Evolutionary conservation across 352 stramenopile species (phyloP).

Genomic region (Globisporangium yorkense): DNA sequence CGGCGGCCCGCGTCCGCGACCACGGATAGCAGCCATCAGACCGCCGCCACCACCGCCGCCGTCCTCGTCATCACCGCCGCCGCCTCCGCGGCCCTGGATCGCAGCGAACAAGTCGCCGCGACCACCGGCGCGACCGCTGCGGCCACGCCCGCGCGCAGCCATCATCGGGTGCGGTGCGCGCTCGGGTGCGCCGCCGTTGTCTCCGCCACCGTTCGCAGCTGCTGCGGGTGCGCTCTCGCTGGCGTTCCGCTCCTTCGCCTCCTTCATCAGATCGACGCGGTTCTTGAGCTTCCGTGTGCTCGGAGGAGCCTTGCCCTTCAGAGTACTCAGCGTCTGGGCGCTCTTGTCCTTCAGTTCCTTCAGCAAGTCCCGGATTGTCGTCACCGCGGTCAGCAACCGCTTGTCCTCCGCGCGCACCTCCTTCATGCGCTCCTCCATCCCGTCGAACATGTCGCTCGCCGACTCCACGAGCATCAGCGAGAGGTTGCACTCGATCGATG

Average conservation of each 20-base stretch:
- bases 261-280: conserved; percentile 72
- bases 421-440: conserved; percentile 79
- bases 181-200: conserved; percentile 15
- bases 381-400: conserved; percentile 61
- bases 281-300: conserved; percentile 58
- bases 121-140: conserved; percentile 20
- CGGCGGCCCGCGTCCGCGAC: conserved; percentile 37
- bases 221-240: conserved; percentile 28
- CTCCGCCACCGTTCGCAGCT: conserved; percentile 19
- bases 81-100: conserved; percentile 39
- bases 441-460: conserved; percentile 66
- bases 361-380: conserved; percentile 48
- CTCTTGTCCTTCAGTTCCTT: conserved; percentile 68
- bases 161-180: conserved; percentile 34
- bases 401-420: conserved; percentile 82
- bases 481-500: conserved; percentile 65
- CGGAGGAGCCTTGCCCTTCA: conserved; percentile 67
- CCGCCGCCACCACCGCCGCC: conserved; percentile 20
- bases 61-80: conserved; percentile 34
- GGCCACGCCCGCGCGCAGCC: conserved; percentile 33
- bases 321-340: conserved; percentile 31
- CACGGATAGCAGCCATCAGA: conserved; percentile 31
- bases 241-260: conserved; percentile 85
- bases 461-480: conserved; percentile 55
- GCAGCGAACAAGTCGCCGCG: conserved; percentile 41